Evolutionary conservation across 305 asterid species (phyloP).

Genomic region (Rubia tinctorum): DNA sequence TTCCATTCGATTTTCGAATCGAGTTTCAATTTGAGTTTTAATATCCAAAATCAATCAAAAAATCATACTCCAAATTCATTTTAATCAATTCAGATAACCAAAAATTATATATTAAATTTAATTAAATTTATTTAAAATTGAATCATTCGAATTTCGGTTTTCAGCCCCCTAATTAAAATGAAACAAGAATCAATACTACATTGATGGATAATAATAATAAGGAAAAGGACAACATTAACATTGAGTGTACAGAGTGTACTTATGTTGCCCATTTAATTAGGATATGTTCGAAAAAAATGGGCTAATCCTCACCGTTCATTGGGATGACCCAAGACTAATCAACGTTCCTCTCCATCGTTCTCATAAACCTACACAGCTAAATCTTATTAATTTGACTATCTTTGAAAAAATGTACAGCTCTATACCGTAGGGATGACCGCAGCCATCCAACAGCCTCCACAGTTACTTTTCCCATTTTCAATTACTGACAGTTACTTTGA

Average conservation of each 20-base stretch:
- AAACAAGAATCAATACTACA: no score
- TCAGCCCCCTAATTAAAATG: no score
- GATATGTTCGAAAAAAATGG: slow-evolving; percentile 22
- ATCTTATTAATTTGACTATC: slow-evolving; percentile 15
- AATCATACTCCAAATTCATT: no score
- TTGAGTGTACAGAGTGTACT: neutral
- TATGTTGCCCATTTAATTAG: neutral
- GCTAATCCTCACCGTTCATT: slow-evolving; percentile 42
- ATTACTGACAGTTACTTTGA: slow-evolving; percentile 26
- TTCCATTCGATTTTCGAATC: no score
- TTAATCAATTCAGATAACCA: no score
- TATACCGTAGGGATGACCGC: slow-evolving; percentile 32
- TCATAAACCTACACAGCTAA: slow-evolving; percentile 40
- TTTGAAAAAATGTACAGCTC: slow-evolving; percentile 32
- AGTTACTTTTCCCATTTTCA: neutral
- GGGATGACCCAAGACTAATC: slow-evolving; percentile 10
- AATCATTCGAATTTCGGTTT: no score
- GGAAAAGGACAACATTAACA: neutral
- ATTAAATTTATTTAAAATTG: no score
- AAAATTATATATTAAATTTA: no score
- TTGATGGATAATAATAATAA: neutral
- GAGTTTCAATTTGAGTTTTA: no score
- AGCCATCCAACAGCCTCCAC: slow-evolving; percentile 19
- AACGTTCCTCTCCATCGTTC: slow-evolving; percentile 1
- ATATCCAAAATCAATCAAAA: no score